Evolutionary conservation across 2,329 filamentous ascomycete species (phyloP).

Genomic region (Pseudogymnoascus sp.): DNA sequence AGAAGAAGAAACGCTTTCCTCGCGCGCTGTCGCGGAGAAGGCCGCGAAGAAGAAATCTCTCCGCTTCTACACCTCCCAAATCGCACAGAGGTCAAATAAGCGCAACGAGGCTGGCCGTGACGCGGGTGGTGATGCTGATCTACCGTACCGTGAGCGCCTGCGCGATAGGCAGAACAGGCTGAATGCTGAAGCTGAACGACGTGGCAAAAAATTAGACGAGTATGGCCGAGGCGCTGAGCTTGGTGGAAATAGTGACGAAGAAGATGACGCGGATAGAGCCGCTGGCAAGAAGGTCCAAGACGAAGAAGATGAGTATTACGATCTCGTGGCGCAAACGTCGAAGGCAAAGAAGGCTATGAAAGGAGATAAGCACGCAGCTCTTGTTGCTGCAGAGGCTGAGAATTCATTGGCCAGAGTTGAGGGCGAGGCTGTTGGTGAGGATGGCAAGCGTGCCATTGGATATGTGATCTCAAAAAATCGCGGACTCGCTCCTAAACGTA

Average conservation of each 20-base stretch:
- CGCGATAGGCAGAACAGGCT: conserved; percentile 79
- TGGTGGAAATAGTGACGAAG: conserved; percentile 46
- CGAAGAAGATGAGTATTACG: conserved; percentile 75
- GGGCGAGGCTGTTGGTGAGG: conserved; percentile 63
- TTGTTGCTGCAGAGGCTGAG: conserved; percentile 51
- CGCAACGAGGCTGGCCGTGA: conserved; percentile 66
- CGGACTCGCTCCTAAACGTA: conserved; percentile 79
- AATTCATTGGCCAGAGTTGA: conserved; percentile 57
- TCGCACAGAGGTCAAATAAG: conserved; percentile 88
- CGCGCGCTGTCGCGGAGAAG: conserved; percentile 77
- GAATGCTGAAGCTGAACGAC: conserved; percentile 79
- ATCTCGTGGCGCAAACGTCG: conserved; percentile 69
- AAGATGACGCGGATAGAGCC: conserved; percentile 37
- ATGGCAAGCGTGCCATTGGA: conserved; percentile 86
- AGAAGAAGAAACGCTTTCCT: conserved; percentile 75
- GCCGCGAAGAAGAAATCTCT: conserved; percentile 83
- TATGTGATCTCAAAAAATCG: conserved; percentile 98
- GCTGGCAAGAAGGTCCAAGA: conserved; percentile 35
- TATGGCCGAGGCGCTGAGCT: conserved; percentile 62
- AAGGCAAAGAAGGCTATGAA: conserved; percentile 70
- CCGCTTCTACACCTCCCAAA: conserved; percentile 96
- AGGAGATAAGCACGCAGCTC: conserved; percentile 47
- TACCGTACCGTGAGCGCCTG: conserved; percentile 83
- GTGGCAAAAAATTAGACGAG: conserved; percentile 60
- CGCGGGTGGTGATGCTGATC: conserved; percentile 71